Percentiles rank a stretch among this genome's conserved stretches.
These are phyloP conservation scores for Poa pratensis DNA, from an alignment of 176 grass and related monocot genomes.

Conservation along the genomic window DNA sequence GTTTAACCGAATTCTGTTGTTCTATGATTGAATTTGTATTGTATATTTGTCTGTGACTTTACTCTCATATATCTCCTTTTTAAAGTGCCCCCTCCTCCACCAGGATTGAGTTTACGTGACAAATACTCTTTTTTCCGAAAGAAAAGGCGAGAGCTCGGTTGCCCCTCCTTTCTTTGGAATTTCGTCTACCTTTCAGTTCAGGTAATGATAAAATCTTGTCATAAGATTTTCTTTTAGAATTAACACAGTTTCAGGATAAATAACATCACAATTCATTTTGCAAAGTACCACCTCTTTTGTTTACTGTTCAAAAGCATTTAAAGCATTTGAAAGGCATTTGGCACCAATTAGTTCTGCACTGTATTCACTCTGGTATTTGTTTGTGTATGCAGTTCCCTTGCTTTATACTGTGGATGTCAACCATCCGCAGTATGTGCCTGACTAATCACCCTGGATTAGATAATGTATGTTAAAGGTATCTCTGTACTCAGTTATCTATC, in stretches of 20 bases:
- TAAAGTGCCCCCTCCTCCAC: conserved; percentile 73
- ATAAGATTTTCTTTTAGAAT: conserved; percentile 11
- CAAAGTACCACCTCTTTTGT: neutral
- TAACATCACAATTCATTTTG: conserved; percentile 21
- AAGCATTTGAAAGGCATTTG: neutral
- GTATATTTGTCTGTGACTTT: conserved; percentile 48
- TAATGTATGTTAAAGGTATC: conserved; percentile 69
- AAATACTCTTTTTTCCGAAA: conserved; percentile 65
- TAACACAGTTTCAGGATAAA: conserved; percentile 27
- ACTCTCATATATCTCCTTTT: conserved; percentile 63
- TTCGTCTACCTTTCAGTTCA: conserved; percentile 74
- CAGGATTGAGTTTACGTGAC: conserved; percentile 62
- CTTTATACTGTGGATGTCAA: conserved; percentile 90
- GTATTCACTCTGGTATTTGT: conserved; percentile 16
- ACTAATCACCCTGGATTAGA: conserved; percentile 76
- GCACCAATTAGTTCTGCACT: conserved; percentile 1
- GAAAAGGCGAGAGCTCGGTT: conserved; percentile 80
- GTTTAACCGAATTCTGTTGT: neutral
- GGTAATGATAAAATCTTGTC: conserved; percentile 56
- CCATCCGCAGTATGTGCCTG: conserved; percentile 81
- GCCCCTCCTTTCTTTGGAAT: conserved; percentile 91
- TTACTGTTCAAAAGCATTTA: too few species aligned
- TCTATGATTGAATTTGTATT: conserved; percentile 28
- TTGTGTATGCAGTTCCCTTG: conserved; percentile 64
- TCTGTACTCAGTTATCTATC: conserved; percentile 23